phyloP scores from a whole-genome alignment of 2,329 filamentous ascomycete species.

The Alternaria sp. region DNA sequence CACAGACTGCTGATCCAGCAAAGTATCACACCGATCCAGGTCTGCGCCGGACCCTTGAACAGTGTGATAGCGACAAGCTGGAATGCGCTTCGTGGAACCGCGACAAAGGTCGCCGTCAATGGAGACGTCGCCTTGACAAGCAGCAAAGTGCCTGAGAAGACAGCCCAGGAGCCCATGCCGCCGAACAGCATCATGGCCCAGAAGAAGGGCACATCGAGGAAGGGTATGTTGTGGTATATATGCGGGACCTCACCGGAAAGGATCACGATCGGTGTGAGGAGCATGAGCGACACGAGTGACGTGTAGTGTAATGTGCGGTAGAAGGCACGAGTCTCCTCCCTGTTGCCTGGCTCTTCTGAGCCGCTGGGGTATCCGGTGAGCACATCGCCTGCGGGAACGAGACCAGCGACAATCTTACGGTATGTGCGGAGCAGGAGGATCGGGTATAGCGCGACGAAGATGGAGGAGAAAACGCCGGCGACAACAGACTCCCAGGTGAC shows the following conservation, averaged over 20 bases:
- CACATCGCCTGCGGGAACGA: slow-evolving; percentile 54
- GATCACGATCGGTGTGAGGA: slow-evolving; percentile 58
- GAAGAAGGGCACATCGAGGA: slow-evolving; percentile 62
- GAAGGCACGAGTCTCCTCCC: slow-evolving; percentile 58
- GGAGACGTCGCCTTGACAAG: slow-evolving; percentile 59
- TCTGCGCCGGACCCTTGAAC: slow-evolving; percentile 57
- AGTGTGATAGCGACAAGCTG: slow-evolving; percentile 56
- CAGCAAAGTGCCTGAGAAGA: slow-evolving; percentile 57
- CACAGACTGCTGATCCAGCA: slow-evolving; percentile 59
- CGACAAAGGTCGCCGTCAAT: slow-evolving; percentile 58
- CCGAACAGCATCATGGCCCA: slow-evolving; percentile 61
- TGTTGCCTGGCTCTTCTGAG: slow-evolving; percentile 40
- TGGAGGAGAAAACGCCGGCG: slow-evolving; percentile 59
- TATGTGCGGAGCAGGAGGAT: slow-evolving; percentile 59
- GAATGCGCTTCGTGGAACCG: slow-evolving; percentile 57
- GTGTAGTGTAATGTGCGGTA: slow-evolving; percentile 61
- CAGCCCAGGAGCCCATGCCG: slow-evolving; percentile 55
- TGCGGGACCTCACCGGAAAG: slow-evolving; percentile 57
- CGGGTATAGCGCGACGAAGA: slow-evolving; percentile 60
- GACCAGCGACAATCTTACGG: slow-evolving; percentile 53
- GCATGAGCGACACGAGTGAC: slow-evolving; percentile 56
- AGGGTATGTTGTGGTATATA: slow-evolving; percentile 60
- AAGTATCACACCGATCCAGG: slow-evolving; percentile 59
- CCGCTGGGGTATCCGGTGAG: slow-evolving; percentile 48
- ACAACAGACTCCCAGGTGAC: slow-evolving; percentile 60